Base-by-base conservation (phyloP, 73 alveolate genomes). In the Stentor roeselii region DNA sequence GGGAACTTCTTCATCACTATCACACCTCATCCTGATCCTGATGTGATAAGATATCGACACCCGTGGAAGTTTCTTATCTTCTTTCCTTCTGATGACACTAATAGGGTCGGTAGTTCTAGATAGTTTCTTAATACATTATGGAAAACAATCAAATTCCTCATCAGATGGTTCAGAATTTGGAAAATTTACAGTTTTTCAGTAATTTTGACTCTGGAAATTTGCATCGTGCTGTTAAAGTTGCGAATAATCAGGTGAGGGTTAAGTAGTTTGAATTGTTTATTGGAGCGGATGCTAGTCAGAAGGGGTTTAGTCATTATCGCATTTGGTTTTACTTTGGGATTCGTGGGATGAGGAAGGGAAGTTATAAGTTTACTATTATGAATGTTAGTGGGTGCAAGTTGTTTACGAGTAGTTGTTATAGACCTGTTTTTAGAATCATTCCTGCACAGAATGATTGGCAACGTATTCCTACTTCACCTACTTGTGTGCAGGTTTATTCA, bases 141-240 rank as follows among this genome's bases (percentile, higher is more conserved):
- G 67, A 50, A 11, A 6, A 11, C 21, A 21, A 50, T 11, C 6
- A 50, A 50, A 6, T 50, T 11, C 67, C 67, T 50, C 67, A 50
- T 50, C 67, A 50, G 21, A 11, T 6, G 30, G 67, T 50, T 21
- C 67, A 11, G 21, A 50, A 50, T 21, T 11, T 21, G 30, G 67
- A 50, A 50, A 50, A 6, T 21, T 21, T 50, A 11, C 67, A 50
- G 67, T 84, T 84, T 76, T 84, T 60, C 86, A 84, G 89, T 14
- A 76, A 84, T 60, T 84, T 60, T 27, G 89, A 84, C 21, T 84
- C 89, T 31, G 89, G 89, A 41, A 84, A 84, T 38, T 38, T 84
- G 15, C 41, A 15, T 21, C 3, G 84, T 31, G 87, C 84, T 14
- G 87, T 60, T 36, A 75, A 31, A 38, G 42, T 37, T 31, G 87